These are phyloP conservation scores for Wickerhamomyces sp. DNA, from an alignment of 1,139 yeast genomes.

Conservation along the genomic window DNA sequence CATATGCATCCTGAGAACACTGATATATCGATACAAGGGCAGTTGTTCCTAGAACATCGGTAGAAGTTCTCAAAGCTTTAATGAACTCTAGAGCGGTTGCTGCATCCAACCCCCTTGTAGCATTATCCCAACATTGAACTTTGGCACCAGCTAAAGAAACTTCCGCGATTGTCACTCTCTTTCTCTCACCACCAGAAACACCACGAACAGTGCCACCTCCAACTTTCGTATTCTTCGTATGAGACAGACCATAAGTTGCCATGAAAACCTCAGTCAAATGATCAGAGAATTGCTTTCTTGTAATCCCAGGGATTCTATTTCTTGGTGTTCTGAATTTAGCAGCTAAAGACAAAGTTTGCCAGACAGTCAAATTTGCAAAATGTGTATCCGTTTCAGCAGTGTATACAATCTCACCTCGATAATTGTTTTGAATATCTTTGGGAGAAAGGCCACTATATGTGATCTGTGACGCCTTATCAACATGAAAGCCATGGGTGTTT, in stretches of 20 bases:
- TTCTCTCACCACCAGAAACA: slow-evolving; percentile 81
- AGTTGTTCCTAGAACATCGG: slow-evolving; percentile 54
- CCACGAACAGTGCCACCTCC: slow-evolving; percentile 69
- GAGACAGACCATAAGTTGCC: slow-evolving; percentile 71
- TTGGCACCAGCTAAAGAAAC: slow-evolving; percentile 57
- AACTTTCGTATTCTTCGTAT: slow-evolving; percentile 62
- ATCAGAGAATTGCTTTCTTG: slow-evolving; percentile 53
- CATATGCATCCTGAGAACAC: slow-evolving; percentile 75
- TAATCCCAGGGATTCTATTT: slow-evolving; percentile 57
- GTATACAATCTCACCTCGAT: slow-evolving; percentile 67
- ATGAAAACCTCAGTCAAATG: slow-evolving; percentile 62
- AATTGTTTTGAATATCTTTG: slow-evolving; percentile 43
- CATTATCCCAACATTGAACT: slow-evolving; percentile 70
- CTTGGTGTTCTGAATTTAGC: slow-evolving; percentile 61
- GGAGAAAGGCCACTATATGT: slow-evolving; percentile 47
- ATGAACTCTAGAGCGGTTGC: slow-evolving; percentile 76
- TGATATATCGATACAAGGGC: slow-evolving; percentile 78
- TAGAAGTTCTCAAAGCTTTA: slow-evolving; percentile 59
- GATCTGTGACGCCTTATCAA: slow-evolving; percentile 44
- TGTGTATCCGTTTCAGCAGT: slow-evolving; percentile 70
- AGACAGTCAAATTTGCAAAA: slow-evolving; percentile 69
- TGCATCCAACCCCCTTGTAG: slow-evolving; percentile 71
- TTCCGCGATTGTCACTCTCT: slow-evolving; percentile 75
- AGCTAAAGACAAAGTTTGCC: slow-evolving; percentile 63
- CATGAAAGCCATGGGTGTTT: slow-evolving; percentile 65